These are phyloP conservation scores for Scleroderma bovista DNA, from an alignment of 768 basidiomycete genomes.

Conservation along the genomic window DNA sequence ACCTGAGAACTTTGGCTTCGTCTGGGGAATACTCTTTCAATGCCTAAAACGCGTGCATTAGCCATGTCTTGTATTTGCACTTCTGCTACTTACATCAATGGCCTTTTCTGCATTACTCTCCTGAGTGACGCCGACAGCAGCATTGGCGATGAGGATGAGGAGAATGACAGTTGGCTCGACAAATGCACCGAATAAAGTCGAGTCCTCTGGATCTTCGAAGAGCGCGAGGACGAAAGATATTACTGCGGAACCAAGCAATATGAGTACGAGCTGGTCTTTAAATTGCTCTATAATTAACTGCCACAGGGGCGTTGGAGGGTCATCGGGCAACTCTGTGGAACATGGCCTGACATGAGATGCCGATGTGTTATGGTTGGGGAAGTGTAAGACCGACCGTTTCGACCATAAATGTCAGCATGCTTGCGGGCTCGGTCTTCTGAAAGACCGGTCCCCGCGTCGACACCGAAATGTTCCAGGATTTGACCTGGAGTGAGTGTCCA, in stretches of 20 bases:
- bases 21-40: conserved; percentile 97
- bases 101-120: conserved; percentile 95
- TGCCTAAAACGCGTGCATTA: conserved; percentile 47
- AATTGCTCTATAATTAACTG: conserved; percentile 97
- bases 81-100: conserved; percentile 72
- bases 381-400: conserved; percentile 56
- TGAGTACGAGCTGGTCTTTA: conserved; percentile 97
- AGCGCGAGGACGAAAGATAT: conserved; percentile 91
- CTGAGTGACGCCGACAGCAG: conserved; percentile 95
- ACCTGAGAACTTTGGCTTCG: conserved; percentile 85
- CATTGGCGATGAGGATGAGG: conserved; percentile 93
- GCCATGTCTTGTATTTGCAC: neutral
- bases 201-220: conserved; percentile 70
- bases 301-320: conserved; percentile 88
- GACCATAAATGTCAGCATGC: conserved; percentile 77
- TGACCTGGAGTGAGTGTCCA: conserved; percentile 73
- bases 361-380: neutral
- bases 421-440: conserved; percentile 59
- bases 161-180: conserved; percentile 95
- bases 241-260: conserved; percentile 89
- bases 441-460: conserved; percentile 60
- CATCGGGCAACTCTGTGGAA: conserved; percentile 80
- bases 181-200: conserved; percentile 74
- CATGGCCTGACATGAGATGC: neutral
- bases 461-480: conserved; percentile 67